Evolutionary conservation across 495 filamentous ascomycete species (phyloP).

Genomic region (Podospora tetraspora): DNA sequence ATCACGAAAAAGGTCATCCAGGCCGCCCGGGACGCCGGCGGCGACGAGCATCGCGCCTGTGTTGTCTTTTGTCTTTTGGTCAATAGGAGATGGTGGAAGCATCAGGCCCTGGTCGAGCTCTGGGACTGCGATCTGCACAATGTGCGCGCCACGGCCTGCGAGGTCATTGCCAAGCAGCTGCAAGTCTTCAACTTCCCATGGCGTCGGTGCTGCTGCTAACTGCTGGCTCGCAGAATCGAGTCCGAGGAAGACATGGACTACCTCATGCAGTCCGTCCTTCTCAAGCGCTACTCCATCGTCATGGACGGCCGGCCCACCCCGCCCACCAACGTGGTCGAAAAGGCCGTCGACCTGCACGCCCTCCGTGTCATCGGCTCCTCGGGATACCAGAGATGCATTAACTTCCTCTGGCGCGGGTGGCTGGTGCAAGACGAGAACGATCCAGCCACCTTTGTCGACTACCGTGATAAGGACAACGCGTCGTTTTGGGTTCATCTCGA

Average conservation of each 20-base stretch:
- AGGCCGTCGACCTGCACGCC: slow-evolving; percentile 88
- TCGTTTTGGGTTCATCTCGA: slow-evolving; percentile 77
- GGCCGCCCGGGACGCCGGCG: slow-evolving; percentile 76
- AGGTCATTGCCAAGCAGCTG: slow-evolving; percentile 91
- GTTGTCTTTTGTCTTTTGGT: slow-evolving; percentile 81
- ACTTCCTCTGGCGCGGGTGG: slow-evolving; percentile 91
- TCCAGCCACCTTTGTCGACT: slow-evolving; percentile 77
- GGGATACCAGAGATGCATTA: slow-evolving; percentile 92
- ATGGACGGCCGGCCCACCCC: slow-evolving; percentile 62
- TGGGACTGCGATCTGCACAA: slow-evolving; percentile 87
- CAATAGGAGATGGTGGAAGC: slow-evolving; percentile 86
- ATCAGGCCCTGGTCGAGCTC: slow-evolving; percentile 71
- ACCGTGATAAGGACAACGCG: slow-evolving; percentile 67
- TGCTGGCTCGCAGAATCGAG: slow-evolving; percentile 58
- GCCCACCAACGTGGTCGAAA: slow-evolving; percentile 82
- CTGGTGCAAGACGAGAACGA: slow-evolving; percentile 90
- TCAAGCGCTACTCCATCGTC: slow-evolving; percentile 85
- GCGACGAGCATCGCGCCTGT: slow-evolving; percentile 65
- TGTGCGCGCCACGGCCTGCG: slow-evolving; percentile 75
- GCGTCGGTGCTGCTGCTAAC: neutral
- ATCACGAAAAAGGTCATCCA: slow-evolving; percentile 73
- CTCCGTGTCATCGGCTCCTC: slow-evolving; percentile 79
- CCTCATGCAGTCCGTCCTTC: slow-evolving; percentile 73
- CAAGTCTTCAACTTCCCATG: slow-evolving; percentile 27
- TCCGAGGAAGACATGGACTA: slow-evolving; percentile 67